phyloP scores from a whole-genome alignment of 345 rosid species.

The Bruguiera gymnorhiza region DNA sequence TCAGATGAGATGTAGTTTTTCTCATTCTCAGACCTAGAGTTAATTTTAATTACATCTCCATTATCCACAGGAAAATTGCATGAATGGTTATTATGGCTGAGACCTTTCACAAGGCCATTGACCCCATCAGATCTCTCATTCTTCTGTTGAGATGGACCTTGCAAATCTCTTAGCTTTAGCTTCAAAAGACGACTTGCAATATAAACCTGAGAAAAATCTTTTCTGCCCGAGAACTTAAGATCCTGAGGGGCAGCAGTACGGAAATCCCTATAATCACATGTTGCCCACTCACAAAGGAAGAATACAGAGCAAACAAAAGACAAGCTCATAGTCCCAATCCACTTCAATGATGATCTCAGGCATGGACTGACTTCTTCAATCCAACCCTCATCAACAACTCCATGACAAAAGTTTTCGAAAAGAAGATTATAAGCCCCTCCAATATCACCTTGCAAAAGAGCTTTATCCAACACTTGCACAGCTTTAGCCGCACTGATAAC shows the following conservation, averaged over 20 bases:
- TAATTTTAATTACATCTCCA: constrained; percentile 28
- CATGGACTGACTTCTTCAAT: constrained; percentile 76
- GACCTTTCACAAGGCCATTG: constrained; percentile 27
- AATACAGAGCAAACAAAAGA: constrained; percentile 76
- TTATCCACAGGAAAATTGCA: constrained; percentile 35
- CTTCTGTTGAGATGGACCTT: constrained; percentile 32
- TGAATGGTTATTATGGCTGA: constrained; percentile 26
- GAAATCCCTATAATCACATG: constrained; percentile 85
- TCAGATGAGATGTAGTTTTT: constrained; percentile 33
- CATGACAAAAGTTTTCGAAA: constrained; percentile 75
- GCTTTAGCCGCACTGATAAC: constrained; percentile 77
- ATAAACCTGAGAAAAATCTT: constrained; percentile 76
- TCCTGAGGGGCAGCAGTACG: constrained; percentile 57
- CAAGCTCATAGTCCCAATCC: constrained; percentile 65
- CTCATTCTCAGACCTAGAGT: constrained; percentile 16
- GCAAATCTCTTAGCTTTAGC: constrained; percentile 61
- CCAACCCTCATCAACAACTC: constrained; percentile 76
- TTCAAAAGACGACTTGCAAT: constrained; percentile 75
- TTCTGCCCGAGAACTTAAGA: constrained; percentile 72
- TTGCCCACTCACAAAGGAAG: constrained; percentile 97
- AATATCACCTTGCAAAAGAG: constrained; percentile 74
- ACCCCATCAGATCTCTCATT: constrained; percentile 38
- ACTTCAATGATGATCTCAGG: constrained; percentile 78
- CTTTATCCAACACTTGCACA: constrained; percentile 82
- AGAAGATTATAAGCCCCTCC: constrained; percentile 60